Conservation (phyloP, 1,284 basidiomycete species). For the Leccinum fallax region DNA sequence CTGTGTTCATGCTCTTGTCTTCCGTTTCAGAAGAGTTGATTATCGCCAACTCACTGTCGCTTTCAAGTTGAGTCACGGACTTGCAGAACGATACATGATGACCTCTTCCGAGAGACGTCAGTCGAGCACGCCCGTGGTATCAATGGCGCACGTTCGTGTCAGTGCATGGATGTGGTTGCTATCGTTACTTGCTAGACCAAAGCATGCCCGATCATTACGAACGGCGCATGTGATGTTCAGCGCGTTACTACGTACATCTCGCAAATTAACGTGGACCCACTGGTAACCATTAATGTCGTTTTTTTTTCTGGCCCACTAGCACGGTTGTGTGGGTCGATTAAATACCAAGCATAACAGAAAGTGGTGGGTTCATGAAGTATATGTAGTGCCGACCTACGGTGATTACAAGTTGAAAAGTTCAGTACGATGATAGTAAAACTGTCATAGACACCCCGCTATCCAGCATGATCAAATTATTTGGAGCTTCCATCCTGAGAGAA, state of each 20-base stretch:
- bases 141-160: not conserved
- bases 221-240: not conserved
- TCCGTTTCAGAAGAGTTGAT: no score
- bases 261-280: not conserved
- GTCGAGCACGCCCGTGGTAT: no score
- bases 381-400: conserved; percentile 5
- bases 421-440: not conserved
- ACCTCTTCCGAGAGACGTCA: no score
- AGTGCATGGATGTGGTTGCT: not conserved
- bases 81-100: no score
- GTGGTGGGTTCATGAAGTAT: not conserved
- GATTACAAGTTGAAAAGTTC: conserved; percentile 1
- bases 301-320: not conserved
- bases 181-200: not conserved
- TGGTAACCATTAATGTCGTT: not conserved
- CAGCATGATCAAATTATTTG: not conserved
- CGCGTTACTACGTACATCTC: not conserved
- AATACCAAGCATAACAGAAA: not conserved
- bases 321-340: not conserved
- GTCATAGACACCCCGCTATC: not conserved
- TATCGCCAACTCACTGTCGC: no score
- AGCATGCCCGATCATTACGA: not conserved
- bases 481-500: not conserved
- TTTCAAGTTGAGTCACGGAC: no score
- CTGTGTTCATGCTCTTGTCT: no score